phyloP scores from a whole-genome alignment of 1,284 basidiomycete species.

The Termitomyces sp. region DNA sequence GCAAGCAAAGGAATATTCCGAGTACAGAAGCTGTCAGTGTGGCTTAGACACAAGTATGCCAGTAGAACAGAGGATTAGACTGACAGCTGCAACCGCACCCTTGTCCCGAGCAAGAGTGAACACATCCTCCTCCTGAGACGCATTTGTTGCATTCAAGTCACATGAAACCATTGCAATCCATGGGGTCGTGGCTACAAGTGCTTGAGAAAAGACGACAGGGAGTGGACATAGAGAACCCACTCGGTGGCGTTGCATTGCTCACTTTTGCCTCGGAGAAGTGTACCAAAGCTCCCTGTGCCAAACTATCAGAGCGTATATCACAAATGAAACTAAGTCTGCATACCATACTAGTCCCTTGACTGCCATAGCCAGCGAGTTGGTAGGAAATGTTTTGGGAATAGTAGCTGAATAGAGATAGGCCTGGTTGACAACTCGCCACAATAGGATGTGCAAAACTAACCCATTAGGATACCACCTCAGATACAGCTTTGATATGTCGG shows the following conservation, averaged over 20 bases:
- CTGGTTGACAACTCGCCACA: background rate
- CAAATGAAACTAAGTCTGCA: constrained; percentile 12
- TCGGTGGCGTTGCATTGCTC: constrained; percentile 33
- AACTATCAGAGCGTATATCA: background rate
- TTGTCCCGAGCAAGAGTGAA: constrained; percentile 74
- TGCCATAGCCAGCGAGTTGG: constrained; percentile 48
- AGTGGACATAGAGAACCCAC: constrained; percentile 25
- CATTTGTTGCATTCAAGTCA: constrained; percentile 67
- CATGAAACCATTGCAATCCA: constrained; percentile 88
- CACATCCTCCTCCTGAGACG: constrained; percentile 58
- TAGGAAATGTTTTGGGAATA: constrained; percentile 53
- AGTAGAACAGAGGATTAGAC: constrained; percentile 21
- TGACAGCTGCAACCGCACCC: constrained; percentile 74
- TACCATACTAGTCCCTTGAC: constrained; percentile 49
- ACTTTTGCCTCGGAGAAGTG: constrained; percentile 67
- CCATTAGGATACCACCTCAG: constrained; percentile 59
- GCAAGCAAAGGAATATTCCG: constrained; percentile 65
- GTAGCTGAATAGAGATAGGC: constrained; percentile 29
- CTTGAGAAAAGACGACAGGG: background rate
- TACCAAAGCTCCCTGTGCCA: constrained; percentile 62
- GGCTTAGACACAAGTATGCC: background rate
- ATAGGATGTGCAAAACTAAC: constrained; percentile 26
- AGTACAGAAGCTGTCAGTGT: constrained; percentile 67
- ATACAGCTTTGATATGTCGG: constrained; percentile 51
- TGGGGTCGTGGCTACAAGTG: constrained; percentile 58